Conservation (phyloP, 2,329 filamentous ascomycete genomes). For the Scedosporium boydii region DNA sequence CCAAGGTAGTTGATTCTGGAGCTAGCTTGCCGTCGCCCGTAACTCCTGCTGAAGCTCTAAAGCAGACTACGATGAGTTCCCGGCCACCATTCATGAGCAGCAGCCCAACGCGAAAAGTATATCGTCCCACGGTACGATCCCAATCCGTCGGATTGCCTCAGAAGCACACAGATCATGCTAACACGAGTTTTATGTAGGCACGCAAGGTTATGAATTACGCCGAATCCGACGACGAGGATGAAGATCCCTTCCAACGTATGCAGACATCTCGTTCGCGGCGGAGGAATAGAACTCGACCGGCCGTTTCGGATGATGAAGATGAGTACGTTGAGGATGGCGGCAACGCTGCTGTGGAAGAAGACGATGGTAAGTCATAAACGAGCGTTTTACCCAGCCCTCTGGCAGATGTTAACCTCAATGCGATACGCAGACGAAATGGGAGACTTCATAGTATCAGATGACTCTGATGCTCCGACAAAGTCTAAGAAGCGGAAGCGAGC, state of each 20-base stretch:
- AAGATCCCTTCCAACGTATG: conserved; percentile 34
- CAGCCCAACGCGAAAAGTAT: conserved; percentile 75
- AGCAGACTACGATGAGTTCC: conserved; percentile 32
- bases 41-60: conserved; percentile 30
- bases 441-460: conserved; percentile 81
- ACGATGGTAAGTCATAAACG: conserved; percentile 39
- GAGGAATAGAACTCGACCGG: conserved; percentile 41
- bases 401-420: conserved; percentile 7
- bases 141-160: background rate
- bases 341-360: conserved; percentile 50
- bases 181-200: conserved; percentile 21
- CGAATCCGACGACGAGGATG: conserved; percentile 67
- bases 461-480: conserved; percentile 52
- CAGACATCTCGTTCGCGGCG: conserved; percentile 18
- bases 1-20: conserved; percentile 39
- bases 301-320: conserved; percentile 60
- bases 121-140: conserved; percentile 8
- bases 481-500: conserved; percentile 71
- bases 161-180: background rate
- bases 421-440: conserved; percentile 56
- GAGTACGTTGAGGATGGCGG: conserved; percentile 55
- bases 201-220: conserved; percentile 65
- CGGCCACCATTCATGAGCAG: conserved; percentile 36
- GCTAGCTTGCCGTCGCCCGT: conserved; percentile 35
- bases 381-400: background rate